Base-by-base conservation (phyloP, 2,329 filamentous ascomycete species). In the Fusarium succisae region DNA sequence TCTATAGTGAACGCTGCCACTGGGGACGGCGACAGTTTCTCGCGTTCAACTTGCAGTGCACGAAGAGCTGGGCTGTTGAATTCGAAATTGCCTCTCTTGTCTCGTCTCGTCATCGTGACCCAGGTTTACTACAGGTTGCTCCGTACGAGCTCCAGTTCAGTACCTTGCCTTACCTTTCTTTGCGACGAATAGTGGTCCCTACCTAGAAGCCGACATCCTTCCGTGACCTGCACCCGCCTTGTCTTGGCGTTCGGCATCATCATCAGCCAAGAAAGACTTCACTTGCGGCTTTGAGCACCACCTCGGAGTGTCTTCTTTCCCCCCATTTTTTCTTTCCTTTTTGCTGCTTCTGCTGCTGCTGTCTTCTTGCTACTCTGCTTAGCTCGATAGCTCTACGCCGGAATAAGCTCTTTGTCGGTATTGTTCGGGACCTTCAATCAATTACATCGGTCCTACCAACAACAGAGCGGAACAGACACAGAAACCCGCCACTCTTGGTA, bases 191-290 rank as follows among this genome's bases (percentile, higher is more conserved):
- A 67, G 73, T 58, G 55, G 59, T 60, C 53, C 38, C 61, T 26
- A 13, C 43, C 43, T 62, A 56, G 59, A 76, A 72, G 67, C 69
- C 74, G 70, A 69, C 64, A 50, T 70, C 64, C 68, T 69, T 72
- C 66, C 72, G 72, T 74, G 65, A 72, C 72, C 72, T 73, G 69
- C 65, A 70, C 66, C 66, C 63, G 64, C 63, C 45, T 59, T 58
- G 44, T 75, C 72, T 75, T 73, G 72, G 72, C 72, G 45, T 48
- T 69, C 67, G 73, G 72, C 72, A 68, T 72, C 58, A 70, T 44
- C 66, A 70, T 59, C 59, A 57, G 67, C 60, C 72, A 74, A 75
- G 64, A 65, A 72, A 58, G 41, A 58, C 35, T 41, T 48, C 51
- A 56, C 51, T 28, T 54, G 20, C 35, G 18, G 51, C 35, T 37